These are phyloP conservation scores for Calocybe indica DNA, from an alignment of 768 basidiomycete species.

Conservation along the genomic window DNA sequence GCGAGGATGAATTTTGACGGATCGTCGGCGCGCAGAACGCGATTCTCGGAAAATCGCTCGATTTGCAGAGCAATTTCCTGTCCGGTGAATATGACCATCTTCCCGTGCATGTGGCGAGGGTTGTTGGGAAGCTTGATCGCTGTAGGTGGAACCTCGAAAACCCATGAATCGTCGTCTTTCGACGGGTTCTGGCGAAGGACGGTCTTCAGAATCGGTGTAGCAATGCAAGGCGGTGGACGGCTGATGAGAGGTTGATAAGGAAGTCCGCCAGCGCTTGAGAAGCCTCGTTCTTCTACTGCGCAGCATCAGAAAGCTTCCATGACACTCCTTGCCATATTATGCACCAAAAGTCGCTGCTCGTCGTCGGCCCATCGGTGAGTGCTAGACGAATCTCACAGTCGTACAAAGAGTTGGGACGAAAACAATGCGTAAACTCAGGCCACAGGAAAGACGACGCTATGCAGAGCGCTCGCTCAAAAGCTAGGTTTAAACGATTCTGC, in stretches of 20 bases:
- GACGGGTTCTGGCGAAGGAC: constrained; percentile 33
- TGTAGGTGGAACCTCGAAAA: constrained; percentile 31
- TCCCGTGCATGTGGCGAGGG: constrained; percentile 30
- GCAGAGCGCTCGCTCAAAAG: constrained; percentile 39
- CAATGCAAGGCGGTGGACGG: too few species aligned
- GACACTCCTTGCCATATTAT: too few species aligned
- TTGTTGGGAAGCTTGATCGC: constrained; percentile 19
- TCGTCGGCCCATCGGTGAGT: constrained; percentile 50
- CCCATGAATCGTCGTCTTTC: constrained; percentile 49
- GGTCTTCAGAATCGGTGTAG: constrained; percentile 3
- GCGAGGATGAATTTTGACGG: constrained; percentile 48
- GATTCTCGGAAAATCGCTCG: constrained; percentile 46
- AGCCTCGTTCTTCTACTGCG: neutral
- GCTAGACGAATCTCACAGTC: neutral
- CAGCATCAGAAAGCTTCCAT: too few species aligned
- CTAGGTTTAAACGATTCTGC: constrained; percentile 30
- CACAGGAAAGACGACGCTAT: constrained; percentile 68
- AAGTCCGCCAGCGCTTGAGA: constrained; percentile 1
- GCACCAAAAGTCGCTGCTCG: constrained; percentile 27
- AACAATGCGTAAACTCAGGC: constrained; percentile 27
- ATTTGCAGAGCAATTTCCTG: constrained; percentile 47
- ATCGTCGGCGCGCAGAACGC: constrained; percentile 54
- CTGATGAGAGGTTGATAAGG: neutral
- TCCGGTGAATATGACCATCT: constrained; percentile 43
- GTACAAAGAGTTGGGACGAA: neutral